phyloP scores from a whole-genome alignment of 768 basidiomycete genomes.

The Mycena albidolilacea region DNA sequence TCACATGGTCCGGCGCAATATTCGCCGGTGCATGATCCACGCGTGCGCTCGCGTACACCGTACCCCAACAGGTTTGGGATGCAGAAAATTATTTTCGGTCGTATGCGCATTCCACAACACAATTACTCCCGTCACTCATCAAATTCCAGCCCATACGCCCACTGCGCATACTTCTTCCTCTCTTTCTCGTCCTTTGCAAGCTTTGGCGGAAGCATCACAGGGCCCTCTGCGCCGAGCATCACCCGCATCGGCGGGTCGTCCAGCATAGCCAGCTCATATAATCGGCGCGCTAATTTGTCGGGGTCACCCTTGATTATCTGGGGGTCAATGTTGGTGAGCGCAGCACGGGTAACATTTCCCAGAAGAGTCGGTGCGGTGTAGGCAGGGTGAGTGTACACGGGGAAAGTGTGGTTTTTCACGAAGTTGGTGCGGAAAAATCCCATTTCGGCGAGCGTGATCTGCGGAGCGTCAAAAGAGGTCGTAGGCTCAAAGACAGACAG shows the following conservation, averaged over 20 bases:
- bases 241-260: conserved; percentile 27
- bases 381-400: conserved; percentile 19
- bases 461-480: neutral
- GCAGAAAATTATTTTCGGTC: no score
- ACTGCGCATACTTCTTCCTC: conserved; percentile 24
- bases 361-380: conserved; percentile 18
- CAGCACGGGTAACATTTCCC: conserved; percentile 21
- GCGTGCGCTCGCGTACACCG: no score
- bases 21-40: conserved; percentile 6
- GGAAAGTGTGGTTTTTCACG: conserved; percentile 23
- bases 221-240: conserved; percentile 21
- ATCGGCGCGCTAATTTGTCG: conserved; percentile 23
- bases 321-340: conserved; percentile 16
- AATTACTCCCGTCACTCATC: conserved; percentile 13
- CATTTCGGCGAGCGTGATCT: conserved; percentile 32
- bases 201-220: conserved; percentile 13
- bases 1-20: conserved; percentile 5
- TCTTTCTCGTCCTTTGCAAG: conserved; percentile 17
- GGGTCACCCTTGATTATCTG: conserved; percentile 26
- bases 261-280: conserved; percentile 13
- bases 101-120: neutral
- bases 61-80: no score
- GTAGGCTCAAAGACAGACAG: neutral
- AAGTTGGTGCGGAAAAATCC: conserved; percentile 29
- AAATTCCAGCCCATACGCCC: conserved; percentile 21